Evolutionary conservation across 805 yeast species (phyloP).

Genomic region (Candida coleopterorum): DNA sequence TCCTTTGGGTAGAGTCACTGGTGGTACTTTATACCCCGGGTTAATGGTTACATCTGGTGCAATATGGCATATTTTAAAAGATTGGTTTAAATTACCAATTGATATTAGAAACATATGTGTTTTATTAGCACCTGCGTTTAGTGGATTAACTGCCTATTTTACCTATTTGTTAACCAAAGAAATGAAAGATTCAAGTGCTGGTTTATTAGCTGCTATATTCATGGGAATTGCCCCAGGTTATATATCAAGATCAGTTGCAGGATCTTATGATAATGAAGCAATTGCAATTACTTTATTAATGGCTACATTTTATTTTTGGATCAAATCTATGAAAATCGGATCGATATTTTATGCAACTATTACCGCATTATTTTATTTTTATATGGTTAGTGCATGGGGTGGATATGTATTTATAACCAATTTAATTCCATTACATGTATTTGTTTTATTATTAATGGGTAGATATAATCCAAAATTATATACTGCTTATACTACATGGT

Average conservation of each 20-base stretch:
- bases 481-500: constrained; percentile 95
- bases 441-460: constrained; percentile 89
- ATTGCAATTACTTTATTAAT: constrained; percentile 93
- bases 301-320: constrained; percentile 96
- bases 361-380: constrained; percentile 87
- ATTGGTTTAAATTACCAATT: constrained; percentile 67
- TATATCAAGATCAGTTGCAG: constrained; percentile 97
- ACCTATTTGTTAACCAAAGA: constrained; percentile 85
- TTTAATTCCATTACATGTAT: constrained; percentile 92
- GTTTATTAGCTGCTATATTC: constrained; percentile 86
- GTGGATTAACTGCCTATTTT: constrained; percentile 86
- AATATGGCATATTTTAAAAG: constrained; percentile 68
- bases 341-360: constrained; percentile 78
- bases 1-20: constrained; percentile 97
- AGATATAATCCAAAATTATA: constrained; percentile 80
- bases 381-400: constrained; percentile 99
- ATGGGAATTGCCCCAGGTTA: constrained; percentile 99
- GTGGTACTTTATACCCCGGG: constrained; percentile 98
- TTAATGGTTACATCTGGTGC: constrained; percentile 96
- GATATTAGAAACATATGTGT: constrained; percentile 97
- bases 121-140: constrained; percentile 91
- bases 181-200: constrained; percentile 86
- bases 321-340: constrained; percentile 88
- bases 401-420: constrained; percentile 98
- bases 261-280: constrained; percentile 98